Base-by-base conservation (phyloP, 2,329 filamentous ascomycete species). In the Pseudofabraea citricarpa region DNA sequence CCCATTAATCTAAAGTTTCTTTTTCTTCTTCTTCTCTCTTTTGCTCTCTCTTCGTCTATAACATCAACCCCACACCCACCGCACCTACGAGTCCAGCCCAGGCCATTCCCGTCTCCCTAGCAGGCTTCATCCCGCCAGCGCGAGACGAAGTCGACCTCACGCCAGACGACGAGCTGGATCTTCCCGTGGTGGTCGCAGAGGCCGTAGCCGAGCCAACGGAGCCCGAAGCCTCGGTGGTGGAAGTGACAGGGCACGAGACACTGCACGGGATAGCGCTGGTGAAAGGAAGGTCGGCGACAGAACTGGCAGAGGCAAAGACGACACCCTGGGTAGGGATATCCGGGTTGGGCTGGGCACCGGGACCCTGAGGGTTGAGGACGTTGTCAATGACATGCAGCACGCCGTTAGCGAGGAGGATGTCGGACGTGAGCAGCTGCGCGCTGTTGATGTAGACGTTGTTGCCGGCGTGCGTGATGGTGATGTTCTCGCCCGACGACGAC, bases 301-400 rank as follows among this genome's bases (percentile, higher is more conserved):
- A 35, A 7, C 45, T 53, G 5, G 61, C 56, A 13, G 47, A 53
- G 1, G 56, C 52, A 38, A 61, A 66, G 0, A 58, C 65, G 5
- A 69, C 63, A 9, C 56, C 50, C 29, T 69, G 64, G 4, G 60
- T 64, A 19, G 54, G 55, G 2, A 60, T 49, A 3, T 56, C 58
- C 6, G 66, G 63, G 36, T 73, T 61, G 1, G 70, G 71, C 15
- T 51, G 47, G 3, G 56, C 61, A 3, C 51, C 52, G 12, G 61
- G 45, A 4, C 57, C 63, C 27, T 68, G 57, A 1, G 70, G 72
- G 54, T 71, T 74, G 22, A 76, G 61, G 6, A 74, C 70, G 44
- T 66, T 68, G 43, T 59, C 61, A 35, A 68, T 61, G 6, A 67
- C 53, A 43, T 62, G 54, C 12, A 62, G 39, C 29, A 69, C 60